Evolutionary conservation across 352 stramenopile species (phyloP).

Genomic region (Phytophthora pisi): DNA sequence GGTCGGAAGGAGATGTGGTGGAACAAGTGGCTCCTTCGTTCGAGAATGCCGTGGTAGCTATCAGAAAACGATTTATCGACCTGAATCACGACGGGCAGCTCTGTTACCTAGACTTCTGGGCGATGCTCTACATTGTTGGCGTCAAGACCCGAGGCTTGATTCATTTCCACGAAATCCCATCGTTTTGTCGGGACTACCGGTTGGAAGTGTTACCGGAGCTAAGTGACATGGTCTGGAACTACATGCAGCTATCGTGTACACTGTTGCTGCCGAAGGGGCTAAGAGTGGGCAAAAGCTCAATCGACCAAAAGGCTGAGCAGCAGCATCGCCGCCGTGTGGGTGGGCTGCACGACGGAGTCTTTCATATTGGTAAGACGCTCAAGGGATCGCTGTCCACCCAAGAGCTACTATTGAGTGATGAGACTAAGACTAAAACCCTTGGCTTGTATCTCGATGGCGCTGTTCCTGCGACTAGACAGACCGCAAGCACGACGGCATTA

Average conservation of each 20-base stretch:
- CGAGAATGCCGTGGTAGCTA: conserved; percentile 56
- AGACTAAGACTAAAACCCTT: conserved; percentile 7
- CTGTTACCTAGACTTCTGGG: conserved; percentile 87
- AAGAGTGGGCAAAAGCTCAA: conserved; percentile 55
- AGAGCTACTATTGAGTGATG: conserved; percentile 39
- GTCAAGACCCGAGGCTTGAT: conserved; percentile 59
- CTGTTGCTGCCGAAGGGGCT: conserved; percentile 64
- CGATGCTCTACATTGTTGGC: conserved; percentile 80
- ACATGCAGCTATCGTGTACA: conserved; percentile 66
- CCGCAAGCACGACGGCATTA: conserved; percentile 44
- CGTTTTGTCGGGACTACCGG: conserved; percentile 78
- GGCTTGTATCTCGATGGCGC: conserved; percentile 46
- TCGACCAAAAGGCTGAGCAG: conserved; percentile 42
- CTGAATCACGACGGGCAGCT: conserved; percentile 60
- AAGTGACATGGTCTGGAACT: conserved; percentile 47
- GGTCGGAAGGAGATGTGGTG: conserved; percentile 45
- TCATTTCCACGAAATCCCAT: conserved; percentile 71
- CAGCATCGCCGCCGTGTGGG: conserved; percentile 53
- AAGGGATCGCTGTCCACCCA: conserved; percentile 48
- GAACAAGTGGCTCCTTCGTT: conserved; percentile 35
- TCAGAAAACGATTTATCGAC: conserved; percentile 57
- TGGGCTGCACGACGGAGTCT: conserved; percentile 56
- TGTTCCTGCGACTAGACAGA: conserved; percentile 35
- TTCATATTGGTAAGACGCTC: conserved; percentile 40
- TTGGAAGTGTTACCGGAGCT: conserved; percentile 69